Conservation (phyloP, 148 eudicot genomes). For the Chenopodium album region DNA sequence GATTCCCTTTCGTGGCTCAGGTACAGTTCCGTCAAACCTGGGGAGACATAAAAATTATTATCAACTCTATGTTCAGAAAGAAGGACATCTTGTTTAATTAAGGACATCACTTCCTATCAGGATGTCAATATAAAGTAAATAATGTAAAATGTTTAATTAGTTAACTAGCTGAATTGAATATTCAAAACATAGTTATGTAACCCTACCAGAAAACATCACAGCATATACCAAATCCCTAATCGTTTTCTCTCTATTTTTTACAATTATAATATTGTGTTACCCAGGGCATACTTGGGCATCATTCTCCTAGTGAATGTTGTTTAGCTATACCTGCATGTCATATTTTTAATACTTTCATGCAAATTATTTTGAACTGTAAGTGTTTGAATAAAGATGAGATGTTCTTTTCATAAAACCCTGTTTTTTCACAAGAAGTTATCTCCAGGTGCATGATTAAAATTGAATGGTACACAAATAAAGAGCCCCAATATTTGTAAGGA, state of each 20-base stretch:
- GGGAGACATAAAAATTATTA: conserved; percentile 23
- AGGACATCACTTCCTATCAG: background rate
- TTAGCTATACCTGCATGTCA: background rate
- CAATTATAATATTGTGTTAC: background rate
- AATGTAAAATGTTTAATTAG: background rate
- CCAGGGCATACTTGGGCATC: background rate
- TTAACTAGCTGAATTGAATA: background rate
- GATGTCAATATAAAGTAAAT: background rate
- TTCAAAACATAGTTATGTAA: background rate
- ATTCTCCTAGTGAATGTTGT: background rate
- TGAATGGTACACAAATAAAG: background rate
- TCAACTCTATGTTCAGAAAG: background rate
- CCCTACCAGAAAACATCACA: background rate
- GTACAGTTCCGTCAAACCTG: conserved; percentile 89
- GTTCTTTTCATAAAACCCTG: background rate
- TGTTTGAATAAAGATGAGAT: background rate
- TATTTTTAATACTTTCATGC: background rate
- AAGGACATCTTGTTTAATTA: conserved; percentile 1
- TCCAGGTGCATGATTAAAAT: background rate
- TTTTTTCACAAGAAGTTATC: too few species aligned
- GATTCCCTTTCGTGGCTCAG: conserved; percentile 95
- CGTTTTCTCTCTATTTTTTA: background rate
- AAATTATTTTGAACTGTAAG: background rate
- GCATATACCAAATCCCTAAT: background rate
- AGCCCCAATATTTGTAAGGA: background rate